Base-by-base conservation (phyloP, 805 yeast species). In the Wickerhamiella dianesei region DNA sequence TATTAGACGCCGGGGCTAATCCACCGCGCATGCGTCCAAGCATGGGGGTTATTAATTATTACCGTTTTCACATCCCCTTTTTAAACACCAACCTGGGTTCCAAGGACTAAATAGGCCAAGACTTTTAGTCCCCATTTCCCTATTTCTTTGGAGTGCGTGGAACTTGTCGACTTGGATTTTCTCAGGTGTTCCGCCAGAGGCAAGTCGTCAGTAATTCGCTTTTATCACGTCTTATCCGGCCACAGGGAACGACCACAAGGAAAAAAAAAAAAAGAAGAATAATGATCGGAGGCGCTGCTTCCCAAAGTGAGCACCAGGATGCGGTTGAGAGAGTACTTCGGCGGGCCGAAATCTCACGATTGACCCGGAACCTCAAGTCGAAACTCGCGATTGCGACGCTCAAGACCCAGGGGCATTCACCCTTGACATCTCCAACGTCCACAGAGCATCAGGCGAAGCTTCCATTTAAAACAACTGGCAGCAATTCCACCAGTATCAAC, bases 321-420 rank as follows among this genome's bases (percentile, higher is more conserved):
- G 59, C 65, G 1, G 64, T 56, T 8, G 63, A 65, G 46, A 64
- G 65, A 40, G 67, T 68, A 18, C 60, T 68, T 37, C 59, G 64
- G 21, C 60, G 72, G 35, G 72, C 72, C 1, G 68, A 67, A 49
- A 64, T 68, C 44, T 62, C 70, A 21, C 53, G 70, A 22, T 57
- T 69, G 41, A 64, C 73, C 13, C 57, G 69, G 35, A 64, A 63
- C 49, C 61, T 68, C 46, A 69, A 69, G 49, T 62, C 65, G 39
- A 55, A 72, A 37, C 62, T 68, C 14, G 69, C 68, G 19, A 54
- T 64, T 43, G 73, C 73, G 5, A 57, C 66, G 21, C 61, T 59
- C 60, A 68, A 68, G 53, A 58, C 72, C 43, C 61, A 60, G 44
- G 58, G 66, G 16, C 25, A 18, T 9, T 18, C 41, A 8, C 25